Conservation (phyloP, 768 basidiomycete genomes). For the Boletus eberwhitei region DNA sequence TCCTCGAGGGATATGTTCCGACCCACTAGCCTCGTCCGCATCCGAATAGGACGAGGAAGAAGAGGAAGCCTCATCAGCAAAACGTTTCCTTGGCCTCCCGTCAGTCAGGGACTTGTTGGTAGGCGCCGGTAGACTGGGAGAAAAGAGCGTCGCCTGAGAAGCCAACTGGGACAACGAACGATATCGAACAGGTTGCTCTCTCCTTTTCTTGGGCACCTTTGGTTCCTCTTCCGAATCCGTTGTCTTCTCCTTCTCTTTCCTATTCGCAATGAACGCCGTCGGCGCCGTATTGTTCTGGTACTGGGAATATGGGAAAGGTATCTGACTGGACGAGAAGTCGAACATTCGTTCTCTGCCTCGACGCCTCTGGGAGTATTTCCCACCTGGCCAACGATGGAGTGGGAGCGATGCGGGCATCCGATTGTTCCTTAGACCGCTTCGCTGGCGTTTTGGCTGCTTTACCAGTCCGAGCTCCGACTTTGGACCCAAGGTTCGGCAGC, state of each 20-base stretch:
- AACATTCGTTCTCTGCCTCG: slow-evolving; percentile 39
- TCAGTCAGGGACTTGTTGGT: slow-evolving; percentile 26
- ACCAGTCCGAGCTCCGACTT: neutral
- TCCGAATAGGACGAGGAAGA: slow-evolving; percentile 41
- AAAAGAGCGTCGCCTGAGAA: slow-evolving; percentile 25
- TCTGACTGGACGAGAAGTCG: slow-evolving; percentile 49
- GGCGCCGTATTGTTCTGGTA: slow-evolving; percentile 20
- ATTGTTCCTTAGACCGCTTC: slow-evolving; percentile 1
- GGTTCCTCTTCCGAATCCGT: slow-evolving; percentile 24
- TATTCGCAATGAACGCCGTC: slow-evolving; percentile 11
- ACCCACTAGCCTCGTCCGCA: slow-evolving; percentile 30
- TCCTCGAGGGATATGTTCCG: slow-evolving; percentile 58
- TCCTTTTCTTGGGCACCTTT: slow-evolving; percentile 16
- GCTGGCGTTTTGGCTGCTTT: slow-evolving; percentile 13
- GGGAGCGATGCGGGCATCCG: neutral
- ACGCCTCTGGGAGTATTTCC: slow-evolving; percentile 29
- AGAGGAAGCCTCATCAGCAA: slow-evolving; percentile 26
- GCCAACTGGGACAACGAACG: slow-evolving; percentile 56
- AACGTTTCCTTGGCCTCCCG: slow-evolving; percentile 25
- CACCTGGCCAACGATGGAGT: slow-evolving; percentile 22
- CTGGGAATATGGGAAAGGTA: slow-evolving; percentile 54
- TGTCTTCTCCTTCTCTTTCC: slow-evolving; percentile 36
- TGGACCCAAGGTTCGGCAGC: no score
- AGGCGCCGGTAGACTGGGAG: slow-evolving; percentile 37
- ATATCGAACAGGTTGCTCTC: slow-evolving; percentile 26